Evolutionary conservation across 2,329 filamentous ascomycete species (phyloP).

Genomic region (Albifimbria verrucaria): DNA sequence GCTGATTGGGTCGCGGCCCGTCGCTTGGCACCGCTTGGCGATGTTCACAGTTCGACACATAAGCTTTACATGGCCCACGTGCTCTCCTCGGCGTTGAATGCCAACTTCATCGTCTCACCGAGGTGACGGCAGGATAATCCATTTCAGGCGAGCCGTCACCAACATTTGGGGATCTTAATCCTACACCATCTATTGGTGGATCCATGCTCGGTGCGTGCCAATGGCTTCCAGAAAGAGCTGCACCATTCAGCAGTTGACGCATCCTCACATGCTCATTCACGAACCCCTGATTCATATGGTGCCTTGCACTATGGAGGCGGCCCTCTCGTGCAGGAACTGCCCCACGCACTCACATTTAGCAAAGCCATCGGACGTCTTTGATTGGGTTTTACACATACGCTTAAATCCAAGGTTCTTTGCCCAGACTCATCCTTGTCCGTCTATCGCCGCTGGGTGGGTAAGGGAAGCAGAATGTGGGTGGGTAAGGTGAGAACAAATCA

Average conservation of each 20-base stretch:
- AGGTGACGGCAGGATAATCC: neutral
- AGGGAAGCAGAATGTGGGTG: neutral
- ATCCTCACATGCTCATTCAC: neutral
- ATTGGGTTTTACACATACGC: neutral
- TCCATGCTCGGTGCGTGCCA: neutral
- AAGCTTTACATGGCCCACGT: neutral
- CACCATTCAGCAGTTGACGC: neutral
- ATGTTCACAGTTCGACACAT: neutral
- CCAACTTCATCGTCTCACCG: neutral
- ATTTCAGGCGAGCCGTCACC: neutral
- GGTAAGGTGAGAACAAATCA: neutral
- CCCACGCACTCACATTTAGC: neutral
- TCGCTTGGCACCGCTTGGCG: neutral
- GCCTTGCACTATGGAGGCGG: neutral
- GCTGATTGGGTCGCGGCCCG: neutral
- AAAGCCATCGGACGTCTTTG: neutral
- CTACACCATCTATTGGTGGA: neutral
- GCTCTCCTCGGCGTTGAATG: neutral
- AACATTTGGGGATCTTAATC: neutral
- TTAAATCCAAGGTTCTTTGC: neutral
- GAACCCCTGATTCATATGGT: neutral
- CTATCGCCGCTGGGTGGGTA: neutral
- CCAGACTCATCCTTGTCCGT: neutral
- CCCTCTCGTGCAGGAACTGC: neutral
- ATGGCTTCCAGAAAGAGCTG: neutral